A percentile compares a stretch with the other conserved stretches of the same genome.
These are phyloP conservation scores for Capsella rubella DNA, from an alignment of 441 rosid genomes.

Conservation along the genomic window DNA sequence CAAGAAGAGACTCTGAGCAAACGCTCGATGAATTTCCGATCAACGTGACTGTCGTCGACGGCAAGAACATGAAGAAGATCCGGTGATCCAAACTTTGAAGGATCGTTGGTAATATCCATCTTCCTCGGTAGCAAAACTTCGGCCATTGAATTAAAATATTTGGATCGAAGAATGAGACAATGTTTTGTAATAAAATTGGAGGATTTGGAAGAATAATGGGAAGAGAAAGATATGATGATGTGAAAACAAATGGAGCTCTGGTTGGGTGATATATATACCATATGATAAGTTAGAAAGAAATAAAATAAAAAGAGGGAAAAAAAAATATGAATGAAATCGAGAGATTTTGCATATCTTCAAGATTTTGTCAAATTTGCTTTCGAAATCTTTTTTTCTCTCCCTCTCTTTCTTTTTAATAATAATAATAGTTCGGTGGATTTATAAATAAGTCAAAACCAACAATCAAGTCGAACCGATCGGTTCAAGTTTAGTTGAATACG, in stretches of 20 bases:
- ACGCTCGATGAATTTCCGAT: conserved; percentile 80
- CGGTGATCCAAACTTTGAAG: conserved; percentile 39
- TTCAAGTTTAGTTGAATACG: neutral
- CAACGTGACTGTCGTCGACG: conserved; percentile 85
- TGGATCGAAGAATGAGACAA: conserved; percentile 22
- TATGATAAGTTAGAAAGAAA: conserved; percentile 21
- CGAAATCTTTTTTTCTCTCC: neutral
- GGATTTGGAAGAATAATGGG: neutral
- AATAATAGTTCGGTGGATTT: conserved; percentile 6
- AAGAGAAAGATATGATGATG: neutral
- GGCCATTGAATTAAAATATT: conserved; percentile 27
- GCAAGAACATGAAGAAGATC: conserved; percentile 73
- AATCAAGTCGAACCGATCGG: conserved; percentile 11
- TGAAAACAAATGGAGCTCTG: conserved; percentile 10
- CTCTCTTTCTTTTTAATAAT: neutral
- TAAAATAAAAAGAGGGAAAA: conserved; percentile 22
- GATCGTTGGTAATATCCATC: conserved; percentile 29
- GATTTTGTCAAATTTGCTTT: conserved; percentile 41
- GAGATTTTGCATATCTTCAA: conserved; percentile 43
- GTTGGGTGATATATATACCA: neutral
- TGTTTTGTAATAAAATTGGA: neutral
- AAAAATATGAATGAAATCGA: conserved; percentile 38
- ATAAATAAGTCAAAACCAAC: neutral
- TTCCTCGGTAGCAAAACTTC: conserved; percentile 41
- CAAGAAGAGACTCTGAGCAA: conserved; percentile 77